Evolutionary conservation across 345 rosid genomes (phyloP), one percentile per base, ranked within the genome.

Genomic region (Viola odorata): DNA sequence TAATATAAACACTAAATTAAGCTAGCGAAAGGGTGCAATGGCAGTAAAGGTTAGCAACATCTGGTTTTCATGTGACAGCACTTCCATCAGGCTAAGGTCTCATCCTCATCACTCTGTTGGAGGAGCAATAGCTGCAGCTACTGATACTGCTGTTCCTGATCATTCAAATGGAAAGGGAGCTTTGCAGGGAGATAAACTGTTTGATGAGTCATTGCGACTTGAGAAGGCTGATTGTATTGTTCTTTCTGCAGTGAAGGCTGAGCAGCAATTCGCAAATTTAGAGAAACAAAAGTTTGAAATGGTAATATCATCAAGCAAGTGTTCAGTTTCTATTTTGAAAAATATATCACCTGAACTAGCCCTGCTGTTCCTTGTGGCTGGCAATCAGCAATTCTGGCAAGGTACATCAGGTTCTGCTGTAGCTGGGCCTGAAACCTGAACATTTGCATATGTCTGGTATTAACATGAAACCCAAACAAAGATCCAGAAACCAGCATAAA

Each of bases 371-470:
- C 66, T 47, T 54, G 74, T 38, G 80, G 67, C n/a, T 73, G 76
- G 48, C 66, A 61, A 70, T 76, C 80, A 32, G 80, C 78, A 39
- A 79, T 62, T 54, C 55, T 70, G 16, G 78, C 80, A 7, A 76
- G 78, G 68, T 49, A 73, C 68, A 60, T 67, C 48, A 76, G 55
- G 73, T 79, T 75, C 69, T 73, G 50, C 59, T 79, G 78, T 47
- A 79, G 73, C 70, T 70, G 73, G 39, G 64, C 58, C 64, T 79
- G 80, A 63, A 60, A 67, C 61, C 83, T 75, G 71, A 42, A 55
- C 51, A 45, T 66, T 52, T 36, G 51, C 8, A 58, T n/a, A n/a
- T 14, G 37, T 39, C 8, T 47, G 16, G 61, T 12, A 12, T 42
- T 7, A 12, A 15, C 50, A 63, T 45, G 23, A 15, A 54, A 15